Percentiles rank a stretch among this genome's conserved stretches.
Evolutionary conservation across 176 grass and related monocot genomes (phyloP).

Genomic region (Puya raimondii): DNA sequence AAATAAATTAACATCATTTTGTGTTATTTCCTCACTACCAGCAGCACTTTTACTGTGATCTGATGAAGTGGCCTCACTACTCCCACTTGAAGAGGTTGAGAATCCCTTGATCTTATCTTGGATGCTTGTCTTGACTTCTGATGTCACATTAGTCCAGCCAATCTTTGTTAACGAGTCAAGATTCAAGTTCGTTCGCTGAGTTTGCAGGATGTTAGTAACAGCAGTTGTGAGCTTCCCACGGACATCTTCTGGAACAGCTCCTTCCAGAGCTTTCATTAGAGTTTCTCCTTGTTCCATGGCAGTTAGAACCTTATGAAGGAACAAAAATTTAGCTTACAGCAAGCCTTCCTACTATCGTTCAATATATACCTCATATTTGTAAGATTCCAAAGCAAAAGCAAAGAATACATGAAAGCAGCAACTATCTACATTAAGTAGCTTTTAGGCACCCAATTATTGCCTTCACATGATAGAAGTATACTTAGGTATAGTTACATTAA

Average conservation of each 20-base stretch:
- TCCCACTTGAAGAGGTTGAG: slow-evolving; percentile 19
- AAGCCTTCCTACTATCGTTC: not conserved
- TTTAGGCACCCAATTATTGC: not conserved
- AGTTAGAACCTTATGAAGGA: slow-evolving; percentile 55
- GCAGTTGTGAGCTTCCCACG: slow-evolving; percentile 65
- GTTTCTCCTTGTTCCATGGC: slow-evolving; percentile 80
- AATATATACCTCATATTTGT: not conserved
- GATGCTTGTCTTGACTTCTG: slow-evolving; percentile 24
- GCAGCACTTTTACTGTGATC: slow-evolving; percentile 31
- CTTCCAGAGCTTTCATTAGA: slow-evolving; percentile 84
- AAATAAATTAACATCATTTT: slow-evolving; percentile 33
- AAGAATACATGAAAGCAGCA: not conserved
- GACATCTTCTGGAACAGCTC: slow-evolving; percentile 94
- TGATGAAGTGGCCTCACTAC: slow-evolving; percentile 27
- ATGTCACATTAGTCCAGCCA: slow-evolving; percentile 35
- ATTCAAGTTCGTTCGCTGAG: slow-evolving; percentile 52
- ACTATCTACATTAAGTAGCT: not conserved
- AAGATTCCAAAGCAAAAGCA: not conserved
- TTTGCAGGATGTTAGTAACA: slow-evolving; percentile 62
- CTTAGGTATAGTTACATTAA: not conserved
- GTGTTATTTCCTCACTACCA: slow-evolving; percentile 16
- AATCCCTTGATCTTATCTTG: slow-evolving; percentile 51
- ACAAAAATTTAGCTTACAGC: not conserved
- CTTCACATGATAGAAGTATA: not conserved
- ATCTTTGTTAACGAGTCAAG: slow-evolving; percentile 50